Base-by-base conservation (phyloP, 352 stramenopile species). In the Phytopythium montanum region DNA sequence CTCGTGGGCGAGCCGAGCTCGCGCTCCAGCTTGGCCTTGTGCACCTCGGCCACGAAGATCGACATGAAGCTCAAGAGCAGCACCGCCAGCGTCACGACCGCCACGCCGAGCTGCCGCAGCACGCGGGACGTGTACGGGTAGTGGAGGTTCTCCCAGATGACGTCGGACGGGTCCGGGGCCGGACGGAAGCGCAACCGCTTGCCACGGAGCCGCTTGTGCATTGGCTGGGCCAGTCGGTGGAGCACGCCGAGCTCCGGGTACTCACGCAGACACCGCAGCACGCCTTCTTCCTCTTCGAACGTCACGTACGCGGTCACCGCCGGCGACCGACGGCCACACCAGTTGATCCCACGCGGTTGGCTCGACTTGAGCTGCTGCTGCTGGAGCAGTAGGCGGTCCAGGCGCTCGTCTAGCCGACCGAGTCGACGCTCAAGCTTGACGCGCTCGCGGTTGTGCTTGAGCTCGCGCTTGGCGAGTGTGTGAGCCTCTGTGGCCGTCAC, bases 131-230 rank as follows among this genome's bases (percentile, higher is more conserved):
- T 53, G 64, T 76, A 85, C 14, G 85, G 58, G 41, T 90, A 68
- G 54, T 92, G 82, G 7, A 94, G 63, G 60, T 94, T 92, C 64
- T 91, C 82, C 85, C 85, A 94, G 29, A 92, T 81, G 33, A 94
- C 89, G 53, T 94, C 85, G 10, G 79, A 90, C n/a, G 85, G 85
- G 45, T 94, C 81, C 0, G 85, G 85, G 5, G 85, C 85, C 3
- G 79, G 76, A 0, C 73, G 70, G 56, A 94, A 92, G 18, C 71
- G 78, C 44, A 94, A 69, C 1, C 85, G 73, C 69, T 91, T 92
- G 65, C 77, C 81, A 23, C 81, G 72, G 7, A 94, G 65, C 0
- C 82, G 76, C 56, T 91, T 91, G 64, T 70, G 53, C 12, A 64
- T 64, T 3, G 85, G 72, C 58, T 94, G 85, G 44, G 90, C 90